These are phyloP conservation scores for Byssoonygena ceratinophila DNA, from an alignment of 2,329 filamentous ascomycete genomes.

Conservation along the genomic window DNA sequence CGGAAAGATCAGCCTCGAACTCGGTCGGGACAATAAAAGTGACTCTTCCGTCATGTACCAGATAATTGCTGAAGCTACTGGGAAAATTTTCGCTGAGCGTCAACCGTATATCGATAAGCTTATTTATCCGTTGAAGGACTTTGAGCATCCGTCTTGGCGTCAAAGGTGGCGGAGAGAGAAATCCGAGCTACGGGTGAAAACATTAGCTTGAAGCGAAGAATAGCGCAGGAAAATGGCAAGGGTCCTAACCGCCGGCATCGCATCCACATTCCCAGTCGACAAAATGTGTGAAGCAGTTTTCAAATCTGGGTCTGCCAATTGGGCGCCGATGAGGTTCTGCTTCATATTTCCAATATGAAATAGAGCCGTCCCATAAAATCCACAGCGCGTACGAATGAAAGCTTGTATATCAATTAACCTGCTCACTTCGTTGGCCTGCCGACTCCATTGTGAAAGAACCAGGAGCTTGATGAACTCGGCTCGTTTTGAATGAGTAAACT, in stretches of 20 bases:
- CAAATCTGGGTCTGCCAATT: slow-evolving; percentile 80
- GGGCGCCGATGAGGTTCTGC: slow-evolving; percentile 57
- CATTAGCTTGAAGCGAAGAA: background rate
- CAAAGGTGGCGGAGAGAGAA: slow-evolving; percentile 62
- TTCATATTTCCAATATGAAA: slow-evolving; percentile 61
- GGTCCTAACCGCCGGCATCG: slow-evolving; percentile 62
- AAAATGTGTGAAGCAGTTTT: slow-evolving; percentile 79
- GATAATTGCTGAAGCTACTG: slow-evolving; percentile 63
- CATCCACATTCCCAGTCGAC: slow-evolving; percentile 63
- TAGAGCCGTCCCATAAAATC: slow-evolving; percentile 51
- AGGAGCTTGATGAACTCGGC: slow-evolving; percentile 86
- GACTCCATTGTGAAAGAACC: slow-evolving; percentile 82
- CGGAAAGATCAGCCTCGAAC: slow-evolving; percentile 86
- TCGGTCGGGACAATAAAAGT: slow-evolving; percentile 76
- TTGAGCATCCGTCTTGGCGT: slow-evolving; percentile 61
- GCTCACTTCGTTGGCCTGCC: slow-evolving; percentile 65
- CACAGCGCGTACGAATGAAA: slow-evolving; percentile 57
- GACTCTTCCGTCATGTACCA: slow-evolving; percentile 72
- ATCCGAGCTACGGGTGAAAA: slow-evolving; percentile 50
- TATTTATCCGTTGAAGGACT: slow-evolving; percentile 71
- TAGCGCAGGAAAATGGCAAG: background rate
- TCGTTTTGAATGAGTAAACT: slow-evolving; percentile 69
- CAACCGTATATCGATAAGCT: slow-evolving; percentile 69
- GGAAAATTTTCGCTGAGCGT: slow-evolving; percentile 78
- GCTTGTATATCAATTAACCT: slow-evolving; percentile 78